These are phyloP conservation scores for Fusarium sp. DNA, from an alignment of 2,329 filamentous ascomycete genomes.

Conservation along the genomic window DNA sequence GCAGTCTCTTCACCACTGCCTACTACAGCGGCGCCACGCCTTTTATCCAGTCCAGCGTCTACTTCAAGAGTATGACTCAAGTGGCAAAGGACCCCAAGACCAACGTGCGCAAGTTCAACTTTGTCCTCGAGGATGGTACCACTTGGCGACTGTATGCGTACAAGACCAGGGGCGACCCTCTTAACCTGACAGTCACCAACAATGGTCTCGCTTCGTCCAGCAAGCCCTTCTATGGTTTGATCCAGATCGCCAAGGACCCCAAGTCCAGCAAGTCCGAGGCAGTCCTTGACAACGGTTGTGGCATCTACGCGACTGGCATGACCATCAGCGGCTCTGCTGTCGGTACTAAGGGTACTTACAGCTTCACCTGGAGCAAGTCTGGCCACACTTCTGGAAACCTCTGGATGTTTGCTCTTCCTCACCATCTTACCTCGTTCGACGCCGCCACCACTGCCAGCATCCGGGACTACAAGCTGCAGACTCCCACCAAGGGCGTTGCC, in stretches of 20 bases:
- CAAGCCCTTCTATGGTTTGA: conserved; percentile 77
- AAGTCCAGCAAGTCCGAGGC: conserved; percentile 66
- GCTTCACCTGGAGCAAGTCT: conserved; percentile 77
- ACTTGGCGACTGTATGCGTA: conserved; percentile 87
- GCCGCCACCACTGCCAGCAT: conserved; percentile 61
- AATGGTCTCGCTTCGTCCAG: conserved; percentile 74
- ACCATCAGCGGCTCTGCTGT: conserved; percentile 72
- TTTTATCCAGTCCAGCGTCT: conserved; percentile 78
- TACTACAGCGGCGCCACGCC: conserved; percentile 79
- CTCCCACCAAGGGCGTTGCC: conserved; percentile 86
- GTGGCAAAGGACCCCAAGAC: conserved; percentile 67
- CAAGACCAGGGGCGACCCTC: conserved; percentile 66
- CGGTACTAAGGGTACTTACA: conserved; percentile 76
- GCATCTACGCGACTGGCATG: conserved; percentile 77
- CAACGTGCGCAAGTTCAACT: conserved; percentile 80
- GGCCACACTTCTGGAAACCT: conserved; percentile 72
- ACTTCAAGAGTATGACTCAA: conserved; percentile 76
- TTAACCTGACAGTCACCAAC: conserved; percentile 76
- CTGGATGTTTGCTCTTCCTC: conserved; percentile 89
- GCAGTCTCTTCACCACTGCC: conserved; percentile 88
- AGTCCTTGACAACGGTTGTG: conserved; percentile 80
- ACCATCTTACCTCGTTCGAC: conserved; percentile 85
- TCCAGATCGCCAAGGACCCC: conserved; percentile 87
- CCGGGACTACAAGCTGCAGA: conserved; percentile 73
- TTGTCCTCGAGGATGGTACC: conserved; percentile 77